phyloP scores from a whole-genome alignment of 1,284 basidiomycete genomes.

The Vanrija humicola region DNA sequence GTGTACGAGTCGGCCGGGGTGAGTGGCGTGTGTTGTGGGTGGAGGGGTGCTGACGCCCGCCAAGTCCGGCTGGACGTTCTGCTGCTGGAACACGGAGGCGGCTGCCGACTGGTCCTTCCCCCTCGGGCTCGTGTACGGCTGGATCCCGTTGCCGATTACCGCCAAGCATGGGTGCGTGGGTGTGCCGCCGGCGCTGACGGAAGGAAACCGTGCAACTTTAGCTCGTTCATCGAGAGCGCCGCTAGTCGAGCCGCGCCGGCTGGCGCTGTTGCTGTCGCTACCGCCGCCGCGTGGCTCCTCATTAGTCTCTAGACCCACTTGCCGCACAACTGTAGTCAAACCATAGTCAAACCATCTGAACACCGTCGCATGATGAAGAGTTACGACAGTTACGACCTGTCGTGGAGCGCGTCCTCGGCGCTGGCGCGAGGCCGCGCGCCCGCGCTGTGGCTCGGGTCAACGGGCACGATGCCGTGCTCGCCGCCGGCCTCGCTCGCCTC shows the following conservation, averaged over 20 bases:
- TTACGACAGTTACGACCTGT: neutral
- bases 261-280: neutral
- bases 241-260: constrained; percentile 1
- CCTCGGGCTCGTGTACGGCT: constrained; percentile 39
- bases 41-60: neutral
- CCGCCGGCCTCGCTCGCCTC: constrained; percentile 38
- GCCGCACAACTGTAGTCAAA: neutral
- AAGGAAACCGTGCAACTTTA: constrained; percentile 9
- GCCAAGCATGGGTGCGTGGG: constrained; percentile 35
- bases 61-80: constrained; percentile 34
- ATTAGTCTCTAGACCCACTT: neutral
- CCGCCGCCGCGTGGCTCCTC: neutral
- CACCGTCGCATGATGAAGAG: neutral
- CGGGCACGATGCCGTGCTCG: constrained; percentile 1
- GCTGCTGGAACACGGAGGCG: constrained; percentile 46
- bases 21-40: constrained; percentile 13
- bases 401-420: neutral
- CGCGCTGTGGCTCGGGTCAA: neutral
- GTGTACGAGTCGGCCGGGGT: constrained; percentile 45
- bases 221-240: constrained; percentile 1
- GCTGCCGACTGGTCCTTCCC: constrained; percentile 64
- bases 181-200: too few species aligned
- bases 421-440: neutral
- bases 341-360: neutral
- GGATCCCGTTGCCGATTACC: constrained; percentile 37